These are phyloP conservation scores for Beauveria asiatica DNA, from an alignment of 2,329 filamentous ascomycete genomes.

Conservation along the genomic window DNA sequence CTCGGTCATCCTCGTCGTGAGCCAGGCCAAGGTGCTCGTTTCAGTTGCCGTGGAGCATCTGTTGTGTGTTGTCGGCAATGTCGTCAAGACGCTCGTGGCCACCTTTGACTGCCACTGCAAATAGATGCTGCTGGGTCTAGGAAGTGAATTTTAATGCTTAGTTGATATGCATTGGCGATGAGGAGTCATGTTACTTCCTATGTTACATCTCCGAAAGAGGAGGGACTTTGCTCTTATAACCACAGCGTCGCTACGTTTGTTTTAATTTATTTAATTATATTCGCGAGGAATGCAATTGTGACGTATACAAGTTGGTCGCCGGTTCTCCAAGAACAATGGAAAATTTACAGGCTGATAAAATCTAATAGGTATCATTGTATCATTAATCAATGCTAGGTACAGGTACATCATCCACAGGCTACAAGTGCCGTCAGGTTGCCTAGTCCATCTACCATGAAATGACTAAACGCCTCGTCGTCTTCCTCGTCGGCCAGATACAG, in stretches of 20 bases:
- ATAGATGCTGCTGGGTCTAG: constrained; percentile 12
- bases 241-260: constrained; percentile 2
- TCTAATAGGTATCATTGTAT: constrained; percentile 6
- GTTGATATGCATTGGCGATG: not conserved
- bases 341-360: not conserved
- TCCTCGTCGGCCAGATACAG: constrained; percentile 29
- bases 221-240: not conserved
- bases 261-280: not conserved
- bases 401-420: constrained; percentile 17
- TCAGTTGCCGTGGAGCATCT: constrained; percentile 22
- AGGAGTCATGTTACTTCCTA: not conserved
- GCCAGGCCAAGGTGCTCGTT: constrained; percentile 19
- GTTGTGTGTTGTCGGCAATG: constrained; percentile 25
- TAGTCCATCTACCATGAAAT: constrained; percentile 31
- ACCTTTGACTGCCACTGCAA: constrained; percentile 27
- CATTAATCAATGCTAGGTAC: not conserved
- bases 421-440: constrained; percentile 28
- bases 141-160: not conserved
- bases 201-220: not conserved
- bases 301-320: not conserved
- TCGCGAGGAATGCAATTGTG: not conserved
- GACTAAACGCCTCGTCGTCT: constrained; percentile 35
- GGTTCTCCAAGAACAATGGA: not conserved
- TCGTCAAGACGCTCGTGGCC: constrained; percentile 22
- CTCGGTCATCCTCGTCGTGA: constrained; percentile 22